Evolutionary conservation across 768 basidiomycete genomes (phyloP).

Genomic region (Xanthoconium stramineum): DNA sequence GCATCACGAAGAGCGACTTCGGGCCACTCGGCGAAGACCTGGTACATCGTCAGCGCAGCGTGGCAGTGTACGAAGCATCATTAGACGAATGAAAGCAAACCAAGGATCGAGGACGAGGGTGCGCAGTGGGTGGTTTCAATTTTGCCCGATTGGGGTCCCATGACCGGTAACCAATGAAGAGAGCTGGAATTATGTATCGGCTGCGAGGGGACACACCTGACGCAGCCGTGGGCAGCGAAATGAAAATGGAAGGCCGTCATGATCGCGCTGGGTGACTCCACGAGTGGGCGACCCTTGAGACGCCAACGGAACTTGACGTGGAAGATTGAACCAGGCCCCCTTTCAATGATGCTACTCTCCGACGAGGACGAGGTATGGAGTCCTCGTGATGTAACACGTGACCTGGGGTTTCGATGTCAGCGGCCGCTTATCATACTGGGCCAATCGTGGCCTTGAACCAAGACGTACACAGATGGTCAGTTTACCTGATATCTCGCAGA

Average conservation of each 20-base stretch:
- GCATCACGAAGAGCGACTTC: background rate
- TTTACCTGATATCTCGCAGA: background rate
- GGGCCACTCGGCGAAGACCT: background rate
- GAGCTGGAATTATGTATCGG: conserved; percentile 10
- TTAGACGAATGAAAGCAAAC: background rate
- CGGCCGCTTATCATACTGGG: conserved; percentile 21
- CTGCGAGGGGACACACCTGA: conserved; percentile 9
- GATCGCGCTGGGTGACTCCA: conserved; percentile 4
- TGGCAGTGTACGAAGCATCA: background rate
- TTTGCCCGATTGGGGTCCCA: conserved; percentile 3
- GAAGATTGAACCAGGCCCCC: background rate
- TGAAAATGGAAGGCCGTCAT: conserved; percentile 21
- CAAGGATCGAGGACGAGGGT: background rate
- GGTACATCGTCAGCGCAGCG: background rate
- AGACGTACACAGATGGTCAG: conserved; percentile 23
- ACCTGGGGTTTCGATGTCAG: conserved; percentile 17
- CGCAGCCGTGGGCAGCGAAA: conserved; percentile 10
- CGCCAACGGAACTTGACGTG: conserved; percentile 17
- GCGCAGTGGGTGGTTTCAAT: background rate
- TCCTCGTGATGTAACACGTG: conserved; percentile 15
- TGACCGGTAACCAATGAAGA: conserved; percentile 6
- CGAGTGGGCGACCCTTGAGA: conserved; percentile 11
- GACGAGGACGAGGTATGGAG: background rate
- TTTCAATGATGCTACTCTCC: too few relatives aligned
- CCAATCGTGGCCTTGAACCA: background rate